Evolutionary conservation across 176 grass and related monocot species (phyloP).

Genomic region (Hsuehochloa calcarea): DNA sequence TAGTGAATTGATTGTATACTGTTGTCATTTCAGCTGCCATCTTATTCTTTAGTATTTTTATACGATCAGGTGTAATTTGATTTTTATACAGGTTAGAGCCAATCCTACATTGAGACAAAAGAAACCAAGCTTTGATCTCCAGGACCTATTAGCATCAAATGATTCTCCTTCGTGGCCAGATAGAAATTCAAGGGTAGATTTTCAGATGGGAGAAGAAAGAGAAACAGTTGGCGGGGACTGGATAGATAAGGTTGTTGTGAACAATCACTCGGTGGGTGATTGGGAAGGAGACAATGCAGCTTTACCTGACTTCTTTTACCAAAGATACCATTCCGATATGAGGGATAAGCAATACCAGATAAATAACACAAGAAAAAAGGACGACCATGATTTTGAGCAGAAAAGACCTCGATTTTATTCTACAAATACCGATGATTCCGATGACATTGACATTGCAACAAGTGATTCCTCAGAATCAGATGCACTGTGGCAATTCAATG

Average conservation of each 20-base stretch:
- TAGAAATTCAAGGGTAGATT: constrained; percentile 63
- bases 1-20: background rate
- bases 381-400: constrained; percentile 55
- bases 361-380: constrained; percentile 50
- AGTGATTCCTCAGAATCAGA: constrained; percentile 99
- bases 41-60: constrained; percentile 13
- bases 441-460: constrained; percentile 94
- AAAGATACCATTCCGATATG: constrained; percentile 61
- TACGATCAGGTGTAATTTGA: background rate
- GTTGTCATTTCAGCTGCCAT: constrained; percentile 2
- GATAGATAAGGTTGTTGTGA: constrained; percentile 94
- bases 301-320: constrained; percentile 88
- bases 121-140: constrained; percentile 90
- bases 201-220: constrained; percentile 77
- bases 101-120: constrained; percentile 65
- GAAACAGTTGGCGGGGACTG: constrained; percentile 70
- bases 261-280: constrained; percentile 58
- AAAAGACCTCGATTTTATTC: constrained; percentile 70
- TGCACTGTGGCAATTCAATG: constrained; percentile 85
- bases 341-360: constrained; percentile 50
- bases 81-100: constrained; percentile 56
- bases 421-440: constrained; percentile 79
- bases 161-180: constrained; percentile 77
- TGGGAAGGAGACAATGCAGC: constrained; percentile 75
- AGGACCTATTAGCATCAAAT: constrained; percentile 75